These are phyloP conservation scores for Suhomyces bribrorum DNA, from an alignment of 1,139 yeast genomes.

Conservation along the genomic window DNA sequence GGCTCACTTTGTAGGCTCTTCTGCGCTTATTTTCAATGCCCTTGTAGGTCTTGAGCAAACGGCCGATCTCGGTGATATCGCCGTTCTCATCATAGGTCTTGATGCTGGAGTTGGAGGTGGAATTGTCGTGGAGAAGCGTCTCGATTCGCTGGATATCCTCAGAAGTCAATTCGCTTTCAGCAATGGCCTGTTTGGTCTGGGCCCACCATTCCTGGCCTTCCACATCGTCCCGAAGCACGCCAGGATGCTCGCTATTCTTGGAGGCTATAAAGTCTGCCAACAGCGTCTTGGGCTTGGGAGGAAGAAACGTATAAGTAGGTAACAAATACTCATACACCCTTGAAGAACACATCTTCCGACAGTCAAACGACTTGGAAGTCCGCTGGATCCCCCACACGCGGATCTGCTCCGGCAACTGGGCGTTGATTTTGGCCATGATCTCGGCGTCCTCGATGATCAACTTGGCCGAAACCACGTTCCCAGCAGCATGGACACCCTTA, in stretches of 20 bases:
- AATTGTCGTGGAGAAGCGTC: constrained; percentile 15
- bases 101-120: constrained; percentile 17
- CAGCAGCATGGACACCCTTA: constrained; percentile 99
- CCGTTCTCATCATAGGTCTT: constrained; percentile 35
- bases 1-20: constrained; percentile 65
- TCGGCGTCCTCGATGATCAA: constrained; percentile 87
- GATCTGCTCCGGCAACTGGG: constrained; percentile 76
- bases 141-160: constrained; percentile 40
- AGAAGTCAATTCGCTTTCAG: constrained; percentile 45
- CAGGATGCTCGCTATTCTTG: constrained; percentile 58
- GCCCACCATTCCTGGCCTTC: constrained; percentile 81
- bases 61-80: constrained; percentile 40
- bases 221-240: constrained; percentile 56
- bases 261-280: constrained; percentile 60
- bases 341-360: constrained; percentile 92
- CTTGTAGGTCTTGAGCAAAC: constrained; percentile 59
- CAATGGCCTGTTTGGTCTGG: constrained; percentile 47
- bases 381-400: constrained; percentile 92
- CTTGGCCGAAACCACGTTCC: constrained; percentile 86
- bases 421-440: constrained; percentile 71
- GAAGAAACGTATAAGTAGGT: constrained; percentile 86
- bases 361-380: constrained; percentile 88
- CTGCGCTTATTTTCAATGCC: constrained; percentile 67
- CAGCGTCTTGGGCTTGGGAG: constrained; percentile 78
- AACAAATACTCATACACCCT: constrained; percentile 90